phyloP scores from a whole-genome alignment of 2,329 filamentous ascomycete species.

The Alternaria ventricosa region DNA sequence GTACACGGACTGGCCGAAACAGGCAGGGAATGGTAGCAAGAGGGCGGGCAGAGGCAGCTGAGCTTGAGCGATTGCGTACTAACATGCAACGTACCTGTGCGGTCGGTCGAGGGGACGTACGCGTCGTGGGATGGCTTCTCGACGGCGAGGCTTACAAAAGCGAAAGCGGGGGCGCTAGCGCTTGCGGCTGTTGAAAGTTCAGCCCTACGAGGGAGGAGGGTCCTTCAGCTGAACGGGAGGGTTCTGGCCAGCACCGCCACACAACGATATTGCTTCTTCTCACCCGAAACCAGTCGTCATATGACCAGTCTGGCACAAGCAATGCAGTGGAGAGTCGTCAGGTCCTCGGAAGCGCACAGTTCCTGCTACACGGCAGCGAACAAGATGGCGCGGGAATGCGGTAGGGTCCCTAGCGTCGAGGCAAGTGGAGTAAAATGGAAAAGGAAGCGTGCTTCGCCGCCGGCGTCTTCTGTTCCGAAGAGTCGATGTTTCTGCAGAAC shows the following conservation, averaged over 20 bases:
- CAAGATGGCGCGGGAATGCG: conserved; percentile 24
- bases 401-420: conserved; percentile 24
- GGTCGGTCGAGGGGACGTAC: conserved; percentile 1
- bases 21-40: conserved; percentile 22
- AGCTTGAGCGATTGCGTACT: conserved; percentile 6
- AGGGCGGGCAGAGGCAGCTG: conserved; percentile 8
- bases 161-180: conserved; percentile 20
- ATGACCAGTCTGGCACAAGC: neutral
- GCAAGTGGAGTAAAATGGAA: conserved; percentile 17
- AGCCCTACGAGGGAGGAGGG: conserved; percentile 11
- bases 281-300: conserved; percentile 5
- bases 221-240: conserved; percentile 15
- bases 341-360: conserved; percentile 14
- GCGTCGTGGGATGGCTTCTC: conserved; percentile 15
- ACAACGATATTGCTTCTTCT: conserved; percentile 13
- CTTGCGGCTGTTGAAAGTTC: conserved; percentile 11
- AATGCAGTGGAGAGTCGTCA: conserved; percentile 8
- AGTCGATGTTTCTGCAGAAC: conserved; percentile 1
- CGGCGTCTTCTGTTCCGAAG: neutral
- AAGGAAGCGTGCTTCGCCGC: conserved; percentile 1
- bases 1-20: conserved; percentile 30
- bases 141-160: conserved; percentile 25
- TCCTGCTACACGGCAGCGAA: conserved; percentile 40
- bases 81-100: conserved; percentile 18
- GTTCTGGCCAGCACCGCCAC: conserved; percentile 32